Base-by-base conservation (phyloP, 2,329 filamentous ascomycete genomes). In the Sporothrix variecibatus region DNA sequence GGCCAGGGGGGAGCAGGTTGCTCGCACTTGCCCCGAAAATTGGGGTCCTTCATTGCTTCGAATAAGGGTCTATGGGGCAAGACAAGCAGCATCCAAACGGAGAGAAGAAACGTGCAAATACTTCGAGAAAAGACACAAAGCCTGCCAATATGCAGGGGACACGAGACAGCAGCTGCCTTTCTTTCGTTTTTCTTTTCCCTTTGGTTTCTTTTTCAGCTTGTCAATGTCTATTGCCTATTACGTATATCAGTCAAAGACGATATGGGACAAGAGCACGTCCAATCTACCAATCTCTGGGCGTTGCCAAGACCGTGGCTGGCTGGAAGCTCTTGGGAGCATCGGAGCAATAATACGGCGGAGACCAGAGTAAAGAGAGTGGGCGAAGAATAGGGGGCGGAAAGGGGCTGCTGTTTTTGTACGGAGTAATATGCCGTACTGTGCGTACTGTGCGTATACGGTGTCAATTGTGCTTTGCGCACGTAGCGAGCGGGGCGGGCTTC, bases 291-390 rank as follows among this genome's bases (percentile, higher is more conserved):
- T 68, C 58, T 62, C 58, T 62, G 58, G n/a, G 60, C 38, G 34
- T 15, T 69, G 67, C 67, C 67, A 69, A 69, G 49, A 12, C 67
- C 11, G 67, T 70, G 67, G 67, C 67, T 70, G 31, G 49, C 46
- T 70, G 6, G 31, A 26, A 49, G 43, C 65, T 68, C 46, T 38
- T 56, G 49, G 46, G 67, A 40, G 3, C 38, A 56, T 23, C 7
- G 67, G 49, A 38, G 67, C 23, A 67, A 65, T 26, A 43, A 28
- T 17, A 56, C 11, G 51, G 23, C 51, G 51, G 20, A 53, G 51
- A 26, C 5, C 7, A n/a, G 9, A 53, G 6, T 8, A 26, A 20
- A 23, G 6, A 65, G 60, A 43, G 60, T 65, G 60, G 60, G 60
- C n/a, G 11, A 40, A 67, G 60, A 46, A 67, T 46, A 46, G 38